phyloP scores from a whole-genome alignment of 495 filamentous ascomycete species.

The Talaromyces ruber region DNA sequence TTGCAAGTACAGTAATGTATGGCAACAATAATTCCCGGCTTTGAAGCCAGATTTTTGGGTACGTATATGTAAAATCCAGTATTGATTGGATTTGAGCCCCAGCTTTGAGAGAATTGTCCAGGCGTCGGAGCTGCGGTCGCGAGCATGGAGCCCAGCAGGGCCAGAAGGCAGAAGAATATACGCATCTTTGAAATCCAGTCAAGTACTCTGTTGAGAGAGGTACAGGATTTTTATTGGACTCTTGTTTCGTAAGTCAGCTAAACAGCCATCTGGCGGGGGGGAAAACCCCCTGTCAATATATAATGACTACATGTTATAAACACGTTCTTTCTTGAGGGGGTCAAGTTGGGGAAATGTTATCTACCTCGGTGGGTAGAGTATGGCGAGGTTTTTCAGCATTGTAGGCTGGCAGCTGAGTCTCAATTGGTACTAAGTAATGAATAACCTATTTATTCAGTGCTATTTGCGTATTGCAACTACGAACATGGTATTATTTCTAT shows the following conservation, averaged over 20 bases:
- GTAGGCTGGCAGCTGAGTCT: no score
- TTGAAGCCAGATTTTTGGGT: constrained; percentile 21
- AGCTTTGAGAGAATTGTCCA: not conserved
- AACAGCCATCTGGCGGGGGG: not conserved
- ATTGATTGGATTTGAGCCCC: constrained; percentile 3
- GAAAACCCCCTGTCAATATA: not conserved
- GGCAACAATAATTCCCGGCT: constrained; percentile 30
- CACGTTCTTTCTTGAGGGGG: not conserved
- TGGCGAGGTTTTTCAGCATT: no score
- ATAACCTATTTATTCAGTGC: not conserved
- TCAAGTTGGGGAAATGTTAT: not conserved
- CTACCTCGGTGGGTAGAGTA: no score
- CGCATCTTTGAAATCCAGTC: not conserved
- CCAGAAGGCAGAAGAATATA: not conserved
- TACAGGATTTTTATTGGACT: not conserved
- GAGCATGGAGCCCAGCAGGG: not conserved
- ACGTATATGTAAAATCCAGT: constrained; percentile 20
- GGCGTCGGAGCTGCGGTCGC: not conserved
- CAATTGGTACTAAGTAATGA: not conserved
- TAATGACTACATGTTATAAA: not conserved
- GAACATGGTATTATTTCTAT: not conserved
- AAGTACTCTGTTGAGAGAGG: no score
- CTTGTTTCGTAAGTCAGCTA: not conserved
- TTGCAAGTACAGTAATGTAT: constrained; percentile 10
- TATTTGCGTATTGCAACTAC: not conserved